Conservation (phyloP, 257 asterid genomes). For the Dorcoceras hygrometricum region DNA sequence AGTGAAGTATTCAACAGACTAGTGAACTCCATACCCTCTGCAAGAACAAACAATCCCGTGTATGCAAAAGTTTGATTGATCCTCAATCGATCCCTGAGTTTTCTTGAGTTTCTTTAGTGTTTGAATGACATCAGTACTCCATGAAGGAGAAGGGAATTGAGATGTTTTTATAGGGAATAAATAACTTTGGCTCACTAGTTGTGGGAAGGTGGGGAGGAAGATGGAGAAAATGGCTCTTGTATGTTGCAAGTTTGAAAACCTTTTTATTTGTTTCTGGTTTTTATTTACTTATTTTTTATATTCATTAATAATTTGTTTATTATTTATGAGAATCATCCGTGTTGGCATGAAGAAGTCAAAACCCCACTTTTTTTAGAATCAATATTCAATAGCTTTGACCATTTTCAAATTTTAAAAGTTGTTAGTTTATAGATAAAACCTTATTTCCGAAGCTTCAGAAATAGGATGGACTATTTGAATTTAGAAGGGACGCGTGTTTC, state of each 20-base stretch:
- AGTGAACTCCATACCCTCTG: slow-evolving; percentile 68
- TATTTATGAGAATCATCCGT: neutral
- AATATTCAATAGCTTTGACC: neutral
- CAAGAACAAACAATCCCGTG: neutral
- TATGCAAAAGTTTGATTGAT: neutral
- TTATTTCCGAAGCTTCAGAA: too few relatives aligned
- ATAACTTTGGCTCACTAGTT: slow-evolving; percentile 16
- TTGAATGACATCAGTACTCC: slow-evolving; percentile 22
- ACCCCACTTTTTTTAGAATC: neutral
- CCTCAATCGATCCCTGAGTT: neutral
- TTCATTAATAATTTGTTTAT: too few relatives aligned
- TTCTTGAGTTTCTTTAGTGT: neutral
- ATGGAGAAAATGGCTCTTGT: slow-evolving; percentile 25
- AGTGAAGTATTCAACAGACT: slow-evolving; percentile 65
- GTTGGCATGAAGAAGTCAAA: neutral
- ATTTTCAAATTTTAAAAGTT: too few relatives aligned
- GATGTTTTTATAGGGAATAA: neutral
- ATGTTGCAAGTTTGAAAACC: slow-evolving; percentile 22
- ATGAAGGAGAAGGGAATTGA: slow-evolving; percentile 19
- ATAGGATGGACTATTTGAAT: too few relatives aligned
- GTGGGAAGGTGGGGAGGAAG: slow-evolving; percentile 44
- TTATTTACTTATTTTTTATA: too few relatives aligned
- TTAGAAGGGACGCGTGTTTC: too few relatives aligned
- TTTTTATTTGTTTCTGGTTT: too few relatives aligned
- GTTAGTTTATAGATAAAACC: too few relatives aligned